Base-by-base conservation (phyloP, 2,329 filamentous ascomycete species). In the Dothistroma septosporum region DNA sequence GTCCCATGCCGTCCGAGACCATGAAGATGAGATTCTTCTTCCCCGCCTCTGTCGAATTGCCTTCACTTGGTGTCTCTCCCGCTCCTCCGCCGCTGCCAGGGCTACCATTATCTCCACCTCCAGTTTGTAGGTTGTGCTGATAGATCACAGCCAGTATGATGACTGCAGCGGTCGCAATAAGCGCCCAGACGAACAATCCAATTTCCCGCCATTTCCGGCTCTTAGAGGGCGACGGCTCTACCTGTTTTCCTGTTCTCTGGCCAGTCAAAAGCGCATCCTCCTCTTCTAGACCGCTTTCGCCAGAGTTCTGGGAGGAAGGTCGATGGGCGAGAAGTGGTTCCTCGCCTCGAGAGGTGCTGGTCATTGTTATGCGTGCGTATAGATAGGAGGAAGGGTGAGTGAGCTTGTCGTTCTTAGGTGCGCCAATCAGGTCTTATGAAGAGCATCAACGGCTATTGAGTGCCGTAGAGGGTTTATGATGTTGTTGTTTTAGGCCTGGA, bases 1-100 rank as follows among this genome's bases (percentile, higher is more conserved):
- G 94, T 0, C 94, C 94, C 94, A 99, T 99, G 71, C 94, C 94
- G 75, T 99, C 94, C 0, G 91, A 96, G 41, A 99, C 93, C 94
- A 99, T 99, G 80, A 99, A 97, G 69, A 99, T 88, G 57, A 99
- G 82, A 76, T 97, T 99, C 58, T 91, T 85, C 81, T 97, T 99
- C 56, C 86, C 85, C 37, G 41, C 19, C n/a, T 16, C 14, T 5
- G 41, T 44, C 4, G 41, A 19, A 19, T 68, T 66, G 11, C 73
- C 70, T 41, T 63, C 70, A 28, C 69, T 73, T 60, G 66, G 70
- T 55, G 66, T 63, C 44, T 70, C 69, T 19, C 72, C 68, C 31
- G 53, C 53, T 4, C 48, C 54, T 16, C 59, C 33, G 16, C 41
- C 53, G 52, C 49, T 48, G 8, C 55, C 50, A 12, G 22, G 28